Evolutionary conservation across 768 basidiomycete species (phyloP), one percentile per base, ranked within the genome.

Genomic region (Boletus sp.): DNA sequence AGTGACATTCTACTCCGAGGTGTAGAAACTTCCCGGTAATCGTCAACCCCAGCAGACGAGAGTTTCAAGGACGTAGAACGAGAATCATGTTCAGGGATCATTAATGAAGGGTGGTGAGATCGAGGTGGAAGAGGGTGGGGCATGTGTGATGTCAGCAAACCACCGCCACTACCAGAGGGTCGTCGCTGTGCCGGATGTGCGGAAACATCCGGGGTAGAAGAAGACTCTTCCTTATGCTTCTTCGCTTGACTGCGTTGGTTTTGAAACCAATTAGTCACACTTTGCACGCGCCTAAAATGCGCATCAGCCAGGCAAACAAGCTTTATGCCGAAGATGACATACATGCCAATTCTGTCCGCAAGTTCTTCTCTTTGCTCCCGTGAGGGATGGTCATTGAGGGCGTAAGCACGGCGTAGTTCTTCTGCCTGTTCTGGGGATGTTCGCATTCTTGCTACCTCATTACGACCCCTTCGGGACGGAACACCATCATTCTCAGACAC

Each of bases 231-330:
- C 62, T 78, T 82, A 63, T 80, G 81, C 74, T 87, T 88, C 76
- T 86, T 87, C 33, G 87, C 83, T 61, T 86, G 80, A 69, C 84
- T 89, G 64, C 88, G 87, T 67, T 92, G 89, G 65, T 90, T 90
- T 77, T 91, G 89, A 70, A 92, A 92, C 90, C 90, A 91, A 67
- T 92, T 90, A 2, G 86, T 90, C 55, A 92, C 84, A 55, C 84
- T 88, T 72, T 89, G 84, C 73, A 87, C 81, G 60, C 83, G 86
- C 88, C 90, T 92, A 59, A 70, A 64, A 69, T 65, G 68, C 59
- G 44, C 24, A 52, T 75, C 53, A 73, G 67, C 65, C 62, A 58
- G 48, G 46, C 7, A 50, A 47, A 61, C 39, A 59, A 57, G 42
- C 51, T 51, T 59, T 37, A 36, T n/a, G 41, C 15, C 28, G 42